Percentiles rank a stretch among this genome's conserved stretches.
Conservation (phyloP, 495 filamentous ascomycete genomes). For the Acidiella bohemica region DNA sequence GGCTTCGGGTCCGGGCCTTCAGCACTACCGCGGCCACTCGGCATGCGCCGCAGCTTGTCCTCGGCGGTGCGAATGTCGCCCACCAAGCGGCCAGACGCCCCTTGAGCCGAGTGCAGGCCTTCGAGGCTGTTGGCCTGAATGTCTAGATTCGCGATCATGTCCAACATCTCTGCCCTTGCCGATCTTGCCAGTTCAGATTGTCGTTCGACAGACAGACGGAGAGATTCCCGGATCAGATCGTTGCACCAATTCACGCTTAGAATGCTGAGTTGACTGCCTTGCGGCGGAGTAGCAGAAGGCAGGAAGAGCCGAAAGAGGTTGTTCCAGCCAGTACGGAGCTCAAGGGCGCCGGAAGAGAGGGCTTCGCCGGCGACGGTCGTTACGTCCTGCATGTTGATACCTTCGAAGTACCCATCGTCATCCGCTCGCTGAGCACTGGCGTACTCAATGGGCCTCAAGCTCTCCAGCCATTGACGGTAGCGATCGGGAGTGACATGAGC, state of each 20-base stretch:
- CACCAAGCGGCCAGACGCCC: constrained; percentile 16
- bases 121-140: constrained; percentile 25
- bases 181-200: not conserved
- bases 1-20: not conserved
- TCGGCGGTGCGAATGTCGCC: constrained; percentile 19
- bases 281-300: not conserved
- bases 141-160: constrained; percentile 1
- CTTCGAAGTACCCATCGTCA: constrained; percentile 12
- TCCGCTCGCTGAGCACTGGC: constrained; percentile 15
- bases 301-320: constrained; percentile 1
- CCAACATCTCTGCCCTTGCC: not conserved
- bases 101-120: constrained; percentile 13
- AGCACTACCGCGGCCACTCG: not conserved
- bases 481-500: constrained; percentile 4
- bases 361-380: constrained; percentile 6
- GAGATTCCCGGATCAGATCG: constrained; percentile 18
- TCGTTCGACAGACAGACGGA: constrained; percentile 2
- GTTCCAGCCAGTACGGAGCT: constrained; percentile 20
- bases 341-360: constrained; percentile 12
- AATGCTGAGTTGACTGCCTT: constrained; percentile 10
- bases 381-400: constrained; percentile 15
- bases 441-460: constrained; percentile 17
- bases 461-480: constrained; percentile 17
- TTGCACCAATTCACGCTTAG: constrained; percentile 29
- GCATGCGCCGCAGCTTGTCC: constrained; percentile 18